phyloP scores from a whole-genome alignment of 192 early-diverging fungal species.

The Podila horticola region DNA sequence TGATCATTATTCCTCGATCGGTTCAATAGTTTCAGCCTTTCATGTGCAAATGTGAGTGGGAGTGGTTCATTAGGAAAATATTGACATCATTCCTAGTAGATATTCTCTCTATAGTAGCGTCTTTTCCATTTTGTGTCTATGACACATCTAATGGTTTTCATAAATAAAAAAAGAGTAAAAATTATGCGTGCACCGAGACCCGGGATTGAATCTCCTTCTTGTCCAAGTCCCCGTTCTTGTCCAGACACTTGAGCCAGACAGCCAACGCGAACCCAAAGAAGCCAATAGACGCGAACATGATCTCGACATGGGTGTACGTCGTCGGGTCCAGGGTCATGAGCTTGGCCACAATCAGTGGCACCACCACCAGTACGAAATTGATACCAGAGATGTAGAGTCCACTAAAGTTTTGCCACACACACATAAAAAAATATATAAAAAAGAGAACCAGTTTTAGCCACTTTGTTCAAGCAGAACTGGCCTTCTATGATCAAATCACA shows the following conservation, averaged over 20 bases:
- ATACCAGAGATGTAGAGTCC: conserved; percentile 60
- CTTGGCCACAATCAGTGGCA: conserved; percentile 65
- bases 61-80: no score
- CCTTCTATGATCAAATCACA: no score
- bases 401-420: conserved; percentile 15
- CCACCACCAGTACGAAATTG: conserved; percentile 61
- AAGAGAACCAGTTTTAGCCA: not conserved
- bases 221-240: conserved; percentile 19
- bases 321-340: conserved; percentile 55
- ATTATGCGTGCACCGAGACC: no score
- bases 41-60: no score
- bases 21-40: no score
- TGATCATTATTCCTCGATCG: no score
- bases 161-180: no score
- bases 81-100: no score
- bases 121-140: no score
- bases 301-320: conserved; percentile 15
- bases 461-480: no score
- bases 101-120: no score
- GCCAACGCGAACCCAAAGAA: conserved; percentile 11
- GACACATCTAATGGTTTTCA: no score
- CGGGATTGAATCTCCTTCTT: conserved; percentile 8
- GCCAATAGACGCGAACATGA: conserved; percentile 18
- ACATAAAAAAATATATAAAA: not conserved
- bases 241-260: conserved; percentile 24